A percentile compares a stretch with the other conserved stretches of the same genome.
Conservation (phyloP, 1,284 basidiomycete genomes). For the Mixia osmundae region DNA sequence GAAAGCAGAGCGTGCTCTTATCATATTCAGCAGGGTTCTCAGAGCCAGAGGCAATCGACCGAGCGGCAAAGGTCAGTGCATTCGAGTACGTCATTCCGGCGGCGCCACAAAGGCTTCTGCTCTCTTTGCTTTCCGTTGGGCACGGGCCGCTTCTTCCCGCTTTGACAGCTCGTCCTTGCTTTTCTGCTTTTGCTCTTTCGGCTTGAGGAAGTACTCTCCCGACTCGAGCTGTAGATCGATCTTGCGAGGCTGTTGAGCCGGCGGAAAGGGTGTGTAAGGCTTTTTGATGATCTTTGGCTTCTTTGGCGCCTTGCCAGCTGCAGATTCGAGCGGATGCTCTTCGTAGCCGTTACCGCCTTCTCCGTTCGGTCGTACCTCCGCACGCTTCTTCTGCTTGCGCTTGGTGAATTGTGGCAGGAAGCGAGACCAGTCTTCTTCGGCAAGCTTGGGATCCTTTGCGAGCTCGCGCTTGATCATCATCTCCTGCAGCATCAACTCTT, state of each 20-base stretch:
- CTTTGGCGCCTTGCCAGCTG: conserved; percentile 8
- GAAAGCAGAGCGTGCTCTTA: no score
- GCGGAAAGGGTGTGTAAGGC: conserved; percentile 97
- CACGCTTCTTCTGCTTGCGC: conserved; percentile 32
- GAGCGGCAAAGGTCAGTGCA: no score
- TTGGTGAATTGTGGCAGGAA: conserved; percentile 95
- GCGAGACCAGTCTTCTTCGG: conserved; percentile 83
- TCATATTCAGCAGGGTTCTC: no score
- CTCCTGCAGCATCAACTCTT: conserved; percentile 34
- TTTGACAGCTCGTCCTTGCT: conserved; percentile 40
- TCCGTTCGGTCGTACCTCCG: conserved; percentile 21
- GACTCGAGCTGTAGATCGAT: conserved; percentile 84
- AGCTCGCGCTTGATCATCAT: conserved; percentile 97
- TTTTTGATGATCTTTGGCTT: conserved; percentile 41
- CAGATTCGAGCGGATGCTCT: conserved; percentile 15
- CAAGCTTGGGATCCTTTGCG: conserved; percentile 91
- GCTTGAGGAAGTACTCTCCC: conserved; percentile 93
- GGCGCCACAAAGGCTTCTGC: conserved; percentile 7
- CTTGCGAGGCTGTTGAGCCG: conserved; percentile 79
- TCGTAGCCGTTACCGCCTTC: conserved; percentile 19
- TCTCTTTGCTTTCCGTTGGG: conserved; percentile 5
- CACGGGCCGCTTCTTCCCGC: conserved; percentile 28
- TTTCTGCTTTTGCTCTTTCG: conserved; percentile 46
- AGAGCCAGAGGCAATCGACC: no score
- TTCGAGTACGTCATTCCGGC: no score